A percentile compares a stretch with the other conserved stretches of the same genome.
phyloP scores from a whole-genome alignment of 2,329 filamentous ascomycete species.

The Pyricularia sp. region DNA sequence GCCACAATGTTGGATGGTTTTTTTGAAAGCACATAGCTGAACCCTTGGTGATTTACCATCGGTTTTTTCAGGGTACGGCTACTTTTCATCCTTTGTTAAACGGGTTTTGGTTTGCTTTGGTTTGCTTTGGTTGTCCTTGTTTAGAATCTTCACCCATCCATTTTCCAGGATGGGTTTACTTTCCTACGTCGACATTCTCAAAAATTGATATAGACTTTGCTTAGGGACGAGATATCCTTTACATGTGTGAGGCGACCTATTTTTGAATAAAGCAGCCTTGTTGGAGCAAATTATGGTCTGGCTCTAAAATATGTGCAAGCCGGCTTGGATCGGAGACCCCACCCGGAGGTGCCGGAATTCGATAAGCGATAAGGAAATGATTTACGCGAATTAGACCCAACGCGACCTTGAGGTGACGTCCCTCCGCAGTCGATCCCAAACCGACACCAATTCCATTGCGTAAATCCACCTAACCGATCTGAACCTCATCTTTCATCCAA shows the following conservation, averaged over 20 bases:
- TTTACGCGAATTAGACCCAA: background rate
- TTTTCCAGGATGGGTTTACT: background rate
- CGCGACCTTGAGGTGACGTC: background rate
- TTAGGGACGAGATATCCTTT: background rate
- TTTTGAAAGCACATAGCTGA: background rate
- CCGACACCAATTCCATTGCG: background rate
- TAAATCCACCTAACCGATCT: background rate
- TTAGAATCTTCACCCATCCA: background rate
- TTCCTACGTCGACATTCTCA: background rate
- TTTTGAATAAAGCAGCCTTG: background rate
- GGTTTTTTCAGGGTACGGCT: background rate
- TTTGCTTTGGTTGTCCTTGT: background rate
- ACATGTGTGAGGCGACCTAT: background rate
- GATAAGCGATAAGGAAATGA: background rate
- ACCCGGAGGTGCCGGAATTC: background rate
- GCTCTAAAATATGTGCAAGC: background rate
- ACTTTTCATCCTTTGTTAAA: background rate
- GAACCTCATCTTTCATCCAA: background rate
- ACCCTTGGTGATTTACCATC: background rate
- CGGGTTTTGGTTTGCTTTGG: background rate
- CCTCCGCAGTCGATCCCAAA: background rate
- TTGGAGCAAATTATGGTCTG: background rate
- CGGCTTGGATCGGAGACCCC: background rate
- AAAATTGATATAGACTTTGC: background rate
- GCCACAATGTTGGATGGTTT: background rate